Percentiles rank a stretch among this genome's conserved stretches.
Evolutionary conservation across 2,329 filamentous ascomycete genomes (phyloP).

Genomic region (Microdochium nivale): DNA sequence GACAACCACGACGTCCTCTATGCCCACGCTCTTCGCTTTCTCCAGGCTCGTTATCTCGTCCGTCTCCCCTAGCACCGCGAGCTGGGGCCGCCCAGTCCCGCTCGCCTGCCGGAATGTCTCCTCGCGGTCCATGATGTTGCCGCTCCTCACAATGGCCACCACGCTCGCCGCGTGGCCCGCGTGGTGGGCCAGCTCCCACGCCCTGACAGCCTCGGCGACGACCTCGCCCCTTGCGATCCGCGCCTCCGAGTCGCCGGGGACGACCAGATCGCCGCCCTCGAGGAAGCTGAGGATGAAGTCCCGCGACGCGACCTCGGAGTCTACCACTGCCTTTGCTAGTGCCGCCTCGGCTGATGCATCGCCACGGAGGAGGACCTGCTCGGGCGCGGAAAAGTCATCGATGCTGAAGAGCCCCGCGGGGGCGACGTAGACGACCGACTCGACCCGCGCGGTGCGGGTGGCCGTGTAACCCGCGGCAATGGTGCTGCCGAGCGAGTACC

Average conservation of each 20-base stretch:
- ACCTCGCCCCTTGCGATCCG: constrained; percentile 30
- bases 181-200: constrained; percentile 40
- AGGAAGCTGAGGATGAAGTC: constrained; percentile 29
- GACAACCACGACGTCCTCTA: constrained; percentile 26
- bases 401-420: constrained; percentile 33
- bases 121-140: constrained; percentile 28
- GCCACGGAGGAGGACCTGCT: constrained; percentile 14
- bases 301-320: constrained; percentile 21
- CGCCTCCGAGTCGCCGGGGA: constrained; percentile 34
- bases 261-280: constrained; percentile 31
- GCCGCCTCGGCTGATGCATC: neutral
- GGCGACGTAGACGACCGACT: constrained; percentile 31
- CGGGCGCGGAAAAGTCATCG: constrained; percentile 14
- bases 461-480: constrained; percentile 28
- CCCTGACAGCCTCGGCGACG: constrained; percentile 35
- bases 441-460: constrained; percentile 16
- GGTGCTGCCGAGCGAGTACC: constrained; percentile 40
- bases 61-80: constrained; percentile 25
- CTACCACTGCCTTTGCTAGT: too few species aligned
- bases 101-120: constrained; percentile 19
- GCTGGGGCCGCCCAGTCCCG: constrained; percentile 11
- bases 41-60: constrained; percentile 24
- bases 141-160: constrained; percentile 36
- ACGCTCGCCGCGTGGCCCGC: constrained; percentile 32
- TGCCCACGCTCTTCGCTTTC: constrained; percentile 21